These are phyloP conservation scores for Salix caprea DNA, from an alignment of 345 rosid genomes.

Conservation along the genomic window DNA sequence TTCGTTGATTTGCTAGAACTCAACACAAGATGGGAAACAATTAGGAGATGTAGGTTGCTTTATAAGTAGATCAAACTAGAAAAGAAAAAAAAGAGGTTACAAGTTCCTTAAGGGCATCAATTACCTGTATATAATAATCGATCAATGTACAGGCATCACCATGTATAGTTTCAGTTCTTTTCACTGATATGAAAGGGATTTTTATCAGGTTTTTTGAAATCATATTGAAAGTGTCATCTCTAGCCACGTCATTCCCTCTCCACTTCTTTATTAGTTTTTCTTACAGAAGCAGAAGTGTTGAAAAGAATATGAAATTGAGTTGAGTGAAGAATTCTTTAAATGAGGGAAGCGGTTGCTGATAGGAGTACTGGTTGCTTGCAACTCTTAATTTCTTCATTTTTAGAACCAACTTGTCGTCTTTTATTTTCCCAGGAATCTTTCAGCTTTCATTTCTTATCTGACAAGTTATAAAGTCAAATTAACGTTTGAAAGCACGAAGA, in stretches of 20 bases:
- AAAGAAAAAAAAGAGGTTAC: constrained; percentile 31
- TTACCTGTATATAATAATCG: constrained; percentile 6
- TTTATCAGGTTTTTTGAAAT: no score
- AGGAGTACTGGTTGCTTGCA: background rate
- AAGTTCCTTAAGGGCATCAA: constrained; percentile 45
- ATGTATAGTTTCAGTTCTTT: background rate
- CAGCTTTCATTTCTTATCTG: no score
- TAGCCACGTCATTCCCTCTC: no score
- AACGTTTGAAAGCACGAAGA: no score
- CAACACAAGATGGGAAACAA: background rate
- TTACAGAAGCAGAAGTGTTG: background rate
- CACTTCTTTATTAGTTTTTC: no score
- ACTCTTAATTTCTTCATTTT: background rate
- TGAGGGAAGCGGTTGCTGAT: background rate
- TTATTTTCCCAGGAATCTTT: background rate
- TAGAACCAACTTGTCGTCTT: background rate
- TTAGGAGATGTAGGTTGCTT: background rate
- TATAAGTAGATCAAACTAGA: constrained; percentile 4
- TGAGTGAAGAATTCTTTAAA: background rate
- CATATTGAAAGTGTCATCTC: no score
- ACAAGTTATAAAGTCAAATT: no score
- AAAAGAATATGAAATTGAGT: background rate
- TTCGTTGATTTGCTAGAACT: background rate
- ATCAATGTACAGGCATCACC: background rate
- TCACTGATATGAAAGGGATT: background rate